Evolutionary conservation across 257 asterid genomes (phyloP).

Genomic region (Solanum chiquidenum): DNA sequence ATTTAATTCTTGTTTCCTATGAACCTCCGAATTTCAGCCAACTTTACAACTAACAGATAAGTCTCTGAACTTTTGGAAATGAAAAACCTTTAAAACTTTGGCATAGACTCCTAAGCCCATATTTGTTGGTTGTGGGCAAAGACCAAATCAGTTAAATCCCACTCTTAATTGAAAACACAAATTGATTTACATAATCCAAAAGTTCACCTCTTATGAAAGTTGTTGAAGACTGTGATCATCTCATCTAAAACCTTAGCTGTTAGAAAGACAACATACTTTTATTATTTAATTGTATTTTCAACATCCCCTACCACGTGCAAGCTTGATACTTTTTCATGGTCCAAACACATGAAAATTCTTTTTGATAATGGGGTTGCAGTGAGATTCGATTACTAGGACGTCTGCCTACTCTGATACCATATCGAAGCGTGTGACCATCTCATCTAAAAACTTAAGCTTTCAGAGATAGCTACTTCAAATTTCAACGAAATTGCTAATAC

Average conservation of each 20-base stretch:
- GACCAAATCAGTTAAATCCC: background rate
- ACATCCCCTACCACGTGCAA: background rate
- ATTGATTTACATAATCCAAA: background rate
- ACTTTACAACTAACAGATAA: background rate
- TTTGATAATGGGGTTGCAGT: background rate
- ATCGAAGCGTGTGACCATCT: background rate
- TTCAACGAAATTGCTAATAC: background rate
- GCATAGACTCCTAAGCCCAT: background rate
- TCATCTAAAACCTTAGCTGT: background rate
- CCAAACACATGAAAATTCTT: background rate
- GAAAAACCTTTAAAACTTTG: background rate
- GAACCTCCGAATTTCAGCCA: background rate
- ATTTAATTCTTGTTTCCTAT: background rate
- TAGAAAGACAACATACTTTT: background rate
- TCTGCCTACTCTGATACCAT: background rate
- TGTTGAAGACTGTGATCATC: background rate
- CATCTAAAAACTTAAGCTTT: background rate
- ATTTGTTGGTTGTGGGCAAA: background rate
- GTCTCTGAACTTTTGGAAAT: background rate
- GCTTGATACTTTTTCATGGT: background rate
- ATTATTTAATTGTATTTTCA: background rate
- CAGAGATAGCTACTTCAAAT: background rate
- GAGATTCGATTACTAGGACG: background rate
- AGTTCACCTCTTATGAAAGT: background rate
- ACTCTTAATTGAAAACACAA: background rate